Evolutionary conservation across 1,139 yeast species (phyloP).

Genomic region (Debaryomycetaceae sp.): DNA sequence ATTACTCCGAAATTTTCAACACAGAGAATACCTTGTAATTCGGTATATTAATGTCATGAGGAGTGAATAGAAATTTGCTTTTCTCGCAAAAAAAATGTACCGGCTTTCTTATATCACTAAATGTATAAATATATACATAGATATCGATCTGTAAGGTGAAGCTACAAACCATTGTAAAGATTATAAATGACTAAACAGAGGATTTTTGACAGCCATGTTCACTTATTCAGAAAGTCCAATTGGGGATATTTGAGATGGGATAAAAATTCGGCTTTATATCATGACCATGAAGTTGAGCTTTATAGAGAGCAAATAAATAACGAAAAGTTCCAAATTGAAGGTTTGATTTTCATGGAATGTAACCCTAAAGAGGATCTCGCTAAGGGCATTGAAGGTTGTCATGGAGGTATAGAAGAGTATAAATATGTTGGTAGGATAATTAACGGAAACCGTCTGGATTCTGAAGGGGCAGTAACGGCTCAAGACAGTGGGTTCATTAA

Average conservation of each 20-base stretch:
- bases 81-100: no score
- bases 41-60: neutral
- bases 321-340: slow-evolving; percentile 2
- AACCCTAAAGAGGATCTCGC: slow-evolving; percentile 1
- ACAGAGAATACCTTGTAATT: slow-evolving; percentile 1
- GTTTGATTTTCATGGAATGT: slow-evolving; percentile 4
- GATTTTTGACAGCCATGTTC: slow-evolving; percentile 5
- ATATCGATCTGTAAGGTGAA: no score
- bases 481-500: slow-evolving; percentile 4
- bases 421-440: slow-evolving; percentile 1
- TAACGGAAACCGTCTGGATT: neutral
- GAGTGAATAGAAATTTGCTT: neutral
- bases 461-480: neutral
- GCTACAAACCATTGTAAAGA: no score
- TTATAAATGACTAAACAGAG: neutral
- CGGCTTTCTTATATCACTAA: no score
- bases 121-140: no score
- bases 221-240: slow-evolving; percentile 2
- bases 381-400: slow-evolving; percentile 3
- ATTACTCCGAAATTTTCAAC: slow-evolving; percentile 1
- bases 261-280: slow-evolving; percentile 1
- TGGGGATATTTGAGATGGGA: slow-evolving; percentile 3
- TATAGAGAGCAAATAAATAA: neutral
- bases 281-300: slow-evolving; percentile 1
- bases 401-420: slow-evolving; percentile 2